A percentile compares a stretch with the other conserved stretches of the same genome.
Evolutionary conservation across 2,329 filamentous ascomycete genomes (phyloP).

Genomic region (Alternaria brassicicola): DNA sequence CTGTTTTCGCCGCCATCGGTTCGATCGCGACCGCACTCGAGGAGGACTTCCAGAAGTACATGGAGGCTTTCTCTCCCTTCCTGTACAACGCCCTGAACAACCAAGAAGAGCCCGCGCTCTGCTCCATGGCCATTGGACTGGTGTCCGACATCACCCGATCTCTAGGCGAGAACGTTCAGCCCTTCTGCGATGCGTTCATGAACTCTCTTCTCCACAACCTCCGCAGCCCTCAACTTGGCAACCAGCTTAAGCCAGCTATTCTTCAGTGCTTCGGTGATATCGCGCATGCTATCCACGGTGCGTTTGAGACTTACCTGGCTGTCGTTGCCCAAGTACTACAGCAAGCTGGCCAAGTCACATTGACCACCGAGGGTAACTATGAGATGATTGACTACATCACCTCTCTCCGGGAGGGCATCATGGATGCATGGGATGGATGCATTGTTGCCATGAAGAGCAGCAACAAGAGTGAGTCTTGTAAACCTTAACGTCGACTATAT

Average conservation of each 20-base stretch:
- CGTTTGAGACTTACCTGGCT: conserved; percentile 90
- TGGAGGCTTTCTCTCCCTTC: conserved; percentile 92
- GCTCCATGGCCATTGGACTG: conserved; percentile 95
- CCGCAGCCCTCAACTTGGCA: conserved; percentile 83
- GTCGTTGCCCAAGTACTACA: conserved; percentile 94
- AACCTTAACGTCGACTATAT: neutral
- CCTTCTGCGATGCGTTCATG: conserved; percentile 97
- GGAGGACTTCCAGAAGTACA: conserved; percentile 94
- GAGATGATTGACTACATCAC: conserved; percentile 98
- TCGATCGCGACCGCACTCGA: conserved; percentile 90
- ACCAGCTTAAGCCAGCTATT: conserved; percentile 98
- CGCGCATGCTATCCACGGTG: conserved; percentile 87
- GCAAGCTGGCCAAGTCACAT: conserved; percentile 84
- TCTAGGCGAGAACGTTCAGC: conserved; percentile 86
- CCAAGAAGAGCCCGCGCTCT: conserved; percentile 91
- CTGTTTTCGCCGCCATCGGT: conserved; percentile 89
- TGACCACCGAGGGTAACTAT: conserved; percentile 79
- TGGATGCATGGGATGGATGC: conserved; percentile 98
- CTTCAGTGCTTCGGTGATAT: conserved; percentile 98
- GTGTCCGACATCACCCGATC: conserved; percentile 96
- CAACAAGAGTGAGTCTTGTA: conserved; percentile 67
- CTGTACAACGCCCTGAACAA: conserved; percentile 93
- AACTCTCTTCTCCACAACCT: conserved; percentile 95
- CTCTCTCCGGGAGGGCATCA: conserved; percentile 93
- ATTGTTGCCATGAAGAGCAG: conserved; percentile 91